These are phyloP conservation scores for Castanea sativa DNA, from an alignment of 306 rosid species.

Conservation along the genomic window DNA sequence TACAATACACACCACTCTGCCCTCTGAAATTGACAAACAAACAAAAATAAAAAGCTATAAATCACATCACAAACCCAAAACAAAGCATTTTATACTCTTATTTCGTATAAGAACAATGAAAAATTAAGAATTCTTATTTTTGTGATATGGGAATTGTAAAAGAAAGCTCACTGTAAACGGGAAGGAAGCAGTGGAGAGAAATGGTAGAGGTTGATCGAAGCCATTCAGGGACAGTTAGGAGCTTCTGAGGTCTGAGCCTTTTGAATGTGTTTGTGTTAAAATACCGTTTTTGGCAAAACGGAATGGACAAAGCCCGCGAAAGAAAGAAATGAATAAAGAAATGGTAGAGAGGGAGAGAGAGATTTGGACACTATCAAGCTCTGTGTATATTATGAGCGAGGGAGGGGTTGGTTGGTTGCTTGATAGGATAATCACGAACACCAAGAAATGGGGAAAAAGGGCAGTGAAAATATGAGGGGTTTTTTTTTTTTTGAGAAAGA, in stretches of 20 bases:
- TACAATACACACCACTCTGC: neutral
- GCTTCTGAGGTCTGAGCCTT: neutral
- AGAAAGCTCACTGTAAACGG: slow-evolving; percentile 26
- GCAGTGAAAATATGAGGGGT: too few species aligned
- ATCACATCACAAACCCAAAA: neutral
- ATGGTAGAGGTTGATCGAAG: slow-evolving; percentile 20
- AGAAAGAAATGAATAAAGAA: too few species aligned
- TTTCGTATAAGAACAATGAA: neutral
- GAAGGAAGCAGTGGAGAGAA: slow-evolving; percentile 19
- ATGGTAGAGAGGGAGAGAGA: too few species aligned
- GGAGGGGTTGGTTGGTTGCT: too few species aligned
- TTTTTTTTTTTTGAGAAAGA: too few species aligned
- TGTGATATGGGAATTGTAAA: neutral
- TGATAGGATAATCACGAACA: too few species aligned
- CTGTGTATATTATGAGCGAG: too few species aligned
- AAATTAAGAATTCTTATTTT: neutral
- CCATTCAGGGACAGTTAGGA: slow-evolving; percentile 4
- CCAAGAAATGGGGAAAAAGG: too few species aligned
- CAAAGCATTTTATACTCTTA: neutral
- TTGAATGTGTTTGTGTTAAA: neutral
- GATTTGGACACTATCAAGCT: too few species aligned
- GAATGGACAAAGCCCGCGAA: too few species aligned
- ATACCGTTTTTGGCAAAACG: neutral
- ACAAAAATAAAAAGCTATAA: neutral
- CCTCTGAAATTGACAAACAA: slow-evolving; percentile 8